phyloP scores from a whole-genome alignment of 495 filamentous ascomycete genomes.

The Chaetomium cochliodes region DNA sequence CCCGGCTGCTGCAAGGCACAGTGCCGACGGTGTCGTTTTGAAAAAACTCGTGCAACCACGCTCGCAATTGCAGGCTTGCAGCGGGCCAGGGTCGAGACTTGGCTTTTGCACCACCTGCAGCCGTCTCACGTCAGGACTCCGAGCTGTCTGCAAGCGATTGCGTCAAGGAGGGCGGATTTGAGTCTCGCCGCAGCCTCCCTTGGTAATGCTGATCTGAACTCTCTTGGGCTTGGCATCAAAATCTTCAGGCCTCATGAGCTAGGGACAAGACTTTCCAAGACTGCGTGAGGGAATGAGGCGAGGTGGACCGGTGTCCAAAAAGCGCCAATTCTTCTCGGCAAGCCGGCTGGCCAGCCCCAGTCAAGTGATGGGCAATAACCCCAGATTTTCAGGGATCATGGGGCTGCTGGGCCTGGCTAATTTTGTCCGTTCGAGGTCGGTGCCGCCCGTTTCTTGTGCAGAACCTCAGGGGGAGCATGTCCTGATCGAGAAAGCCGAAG shows the following conservation, averaged over 20 bases:
- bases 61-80: background rate
- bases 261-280: background rate
- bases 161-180: background rate
- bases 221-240: conserved; percentile 17
- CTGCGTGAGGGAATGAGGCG: background rate
- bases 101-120: conserved; percentile 12
- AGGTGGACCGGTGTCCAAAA: background rate
- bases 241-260: conserved; percentile 12
- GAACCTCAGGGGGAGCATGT: too few species aligned
- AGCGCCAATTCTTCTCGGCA: conserved; percentile 1
- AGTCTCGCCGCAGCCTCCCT: too few species aligned
- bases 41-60: conserved; percentile 14
- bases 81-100: conserved; percentile 3
- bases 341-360: conserved; percentile 6
- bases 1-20: conserved; percentile 30
- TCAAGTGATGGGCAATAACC: conserved; percentile 14
- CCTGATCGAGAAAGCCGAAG: background rate
- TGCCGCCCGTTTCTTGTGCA: background rate
- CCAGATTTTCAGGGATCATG: conserved; percentile 20
- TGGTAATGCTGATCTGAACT: background rate
- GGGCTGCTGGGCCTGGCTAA: background rate
- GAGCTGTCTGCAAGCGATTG: background rate
- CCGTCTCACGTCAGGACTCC: conserved; percentile 7
- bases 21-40: conserved; percentile 23
- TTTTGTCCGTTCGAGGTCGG: background rate